Conservation (phyloP, 805 yeast genomes). For the Starmerella apicola region DNA sequence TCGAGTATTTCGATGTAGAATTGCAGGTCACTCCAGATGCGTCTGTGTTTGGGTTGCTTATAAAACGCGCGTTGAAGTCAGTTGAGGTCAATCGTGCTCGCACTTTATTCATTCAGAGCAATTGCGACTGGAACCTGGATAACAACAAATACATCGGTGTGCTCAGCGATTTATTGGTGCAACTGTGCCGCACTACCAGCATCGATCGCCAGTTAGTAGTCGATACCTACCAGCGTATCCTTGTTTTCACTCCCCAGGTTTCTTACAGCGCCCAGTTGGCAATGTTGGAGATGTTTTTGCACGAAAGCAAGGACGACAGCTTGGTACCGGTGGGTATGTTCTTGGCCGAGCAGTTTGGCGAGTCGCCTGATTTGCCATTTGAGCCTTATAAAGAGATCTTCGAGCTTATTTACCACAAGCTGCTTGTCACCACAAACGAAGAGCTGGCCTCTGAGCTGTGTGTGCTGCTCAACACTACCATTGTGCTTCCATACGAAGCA, state of each 20-base stretch:
- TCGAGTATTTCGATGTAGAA: conserved; percentile 26
- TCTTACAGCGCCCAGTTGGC: conserved; percentile 32
- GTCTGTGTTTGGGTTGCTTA: conserved; percentile 28
- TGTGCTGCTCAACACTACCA: conserved; percentile 42
- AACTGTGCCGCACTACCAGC: conserved; percentile 23
- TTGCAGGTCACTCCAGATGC: conserved; percentile 29
- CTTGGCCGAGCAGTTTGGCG: conserved; percentile 34
- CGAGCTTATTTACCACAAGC: conserved; percentile 35
- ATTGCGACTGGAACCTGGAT: conserved; percentile 36
- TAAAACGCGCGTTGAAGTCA: conserved; percentile 26
- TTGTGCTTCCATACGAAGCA: conserved; percentile 44
- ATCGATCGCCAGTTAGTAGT: conserved; percentile 24
- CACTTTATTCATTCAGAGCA: conserved; percentile 30
- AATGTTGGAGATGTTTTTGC: conserved; percentile 30
- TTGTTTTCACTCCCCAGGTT: conserved; percentile 31
- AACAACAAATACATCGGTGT: conserved; percentile 18
- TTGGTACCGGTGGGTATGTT: conserved; percentile 28
- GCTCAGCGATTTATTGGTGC: conserved; percentile 25
- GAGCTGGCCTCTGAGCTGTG: conserved; percentile 48
- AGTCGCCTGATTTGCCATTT: conserved; percentile 21
- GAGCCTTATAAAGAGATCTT: conserved; percentile 30
- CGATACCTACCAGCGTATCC: conserved; percentile 33
- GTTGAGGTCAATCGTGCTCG: conserved; percentile 27
- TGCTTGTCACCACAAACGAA: conserved; percentile 29
- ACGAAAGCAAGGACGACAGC: conserved; percentile 28